phyloP scores from a whole-genome alignment of 129 eudicot genomes.

The Chrysanthemum seticuspe region DNA sequence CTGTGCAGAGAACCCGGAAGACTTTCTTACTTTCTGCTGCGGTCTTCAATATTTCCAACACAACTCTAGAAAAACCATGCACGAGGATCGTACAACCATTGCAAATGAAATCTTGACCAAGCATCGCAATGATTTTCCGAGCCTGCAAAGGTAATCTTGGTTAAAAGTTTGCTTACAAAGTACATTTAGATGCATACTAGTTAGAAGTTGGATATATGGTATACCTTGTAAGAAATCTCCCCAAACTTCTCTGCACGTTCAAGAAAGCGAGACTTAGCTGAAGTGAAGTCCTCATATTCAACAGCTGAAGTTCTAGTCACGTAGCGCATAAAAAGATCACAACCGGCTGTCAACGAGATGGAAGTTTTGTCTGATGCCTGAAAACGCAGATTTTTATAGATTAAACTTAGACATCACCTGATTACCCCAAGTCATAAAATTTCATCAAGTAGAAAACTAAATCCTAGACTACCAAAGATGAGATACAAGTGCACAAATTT shows the following conservation, averaged over 20 bases:
- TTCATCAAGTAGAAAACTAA: not conserved
- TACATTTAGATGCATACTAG: too few relatives aligned
- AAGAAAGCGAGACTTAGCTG: slow-evolving; percentile 90
- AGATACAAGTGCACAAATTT: not conserved
- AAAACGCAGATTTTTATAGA: slow-evolving; percentile 7
- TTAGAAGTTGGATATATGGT: too few relatives aligned
- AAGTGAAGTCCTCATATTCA: slow-evolving; percentile 84
- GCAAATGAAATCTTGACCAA: slow-evolving; percentile 90
- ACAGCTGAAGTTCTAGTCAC: slow-evolving; percentile 94
- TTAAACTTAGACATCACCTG: not conserved
- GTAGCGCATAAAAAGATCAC: slow-evolving; percentile 98
- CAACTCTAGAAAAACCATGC: slow-evolving; percentile 96
- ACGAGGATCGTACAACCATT: slow-evolving; percentile 98
- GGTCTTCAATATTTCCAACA: slow-evolving; percentile 76
- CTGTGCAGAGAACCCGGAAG: slow-evolving; percentile 92
- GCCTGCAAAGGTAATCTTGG: slow-evolving; percentile 52
- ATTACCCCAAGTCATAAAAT: slow-evolving; percentile 11
- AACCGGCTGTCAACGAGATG: slow-evolving; percentile 94
- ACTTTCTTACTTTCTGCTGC: slow-evolving; percentile 79
- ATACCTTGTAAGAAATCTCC: slow-evolving; percentile 87
- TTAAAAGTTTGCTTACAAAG: not conserved
- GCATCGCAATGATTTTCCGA: slow-evolving; percentile 85
- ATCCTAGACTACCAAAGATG: not conserved
- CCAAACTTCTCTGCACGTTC: slow-evolving; percentile 99
- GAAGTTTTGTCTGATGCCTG: slow-evolving; percentile 98